A percentile compares a stretch with the other conserved stretches of the same genome.
phyloP scores from a whole-genome alignment of 768 basidiomycete species.

The Tylopilus rubrobrunneus region DNA sequence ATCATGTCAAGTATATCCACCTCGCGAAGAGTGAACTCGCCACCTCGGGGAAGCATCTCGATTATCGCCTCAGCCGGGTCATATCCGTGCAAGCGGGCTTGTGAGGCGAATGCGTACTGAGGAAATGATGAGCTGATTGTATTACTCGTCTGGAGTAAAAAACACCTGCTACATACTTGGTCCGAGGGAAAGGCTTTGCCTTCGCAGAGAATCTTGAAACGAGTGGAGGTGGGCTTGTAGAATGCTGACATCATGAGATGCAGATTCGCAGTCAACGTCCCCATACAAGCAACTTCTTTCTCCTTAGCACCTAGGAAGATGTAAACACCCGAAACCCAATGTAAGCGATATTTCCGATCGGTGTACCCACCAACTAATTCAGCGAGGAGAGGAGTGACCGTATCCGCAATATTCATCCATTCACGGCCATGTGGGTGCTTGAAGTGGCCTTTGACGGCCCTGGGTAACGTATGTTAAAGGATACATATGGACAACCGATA shows the following conservation, averaged over 20 bases:
- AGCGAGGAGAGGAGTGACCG: constrained; percentile 70
- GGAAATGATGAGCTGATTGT: constrained; percentile 6
- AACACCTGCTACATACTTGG: constrained; percentile 53
- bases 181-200: constrained; percentile 94
- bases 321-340: constrained; percentile 10
- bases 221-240: constrained; percentile 80
- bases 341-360: constrained; percentile 1
- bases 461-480: constrained; percentile 30
- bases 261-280: constrained; percentile 90
- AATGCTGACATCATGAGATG: constrained; percentile 94
- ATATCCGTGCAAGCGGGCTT: constrained; percentile 74
- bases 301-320: constrained; percentile 67
- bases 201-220: constrained; percentile 95
- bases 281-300: constrained; percentile 93
- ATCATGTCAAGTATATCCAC: constrained; percentile 83
- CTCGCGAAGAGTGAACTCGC: constrained; percentile 82
- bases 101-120: constrained; percentile 97
- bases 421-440: constrained; percentile 77
- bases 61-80: constrained; percentile 71
- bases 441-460: constrained; percentile 88
- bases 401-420: constrained; percentile 78
- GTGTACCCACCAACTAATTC: constrained; percentile 69
- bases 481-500: constrained; percentile 6
- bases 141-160: constrained; percentile 11
- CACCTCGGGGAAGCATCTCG: constrained; percentile 73